Conservation (phyloP, 2,329 filamentous ascomycete species). For the Cladophialophora exuberans region DNA sequence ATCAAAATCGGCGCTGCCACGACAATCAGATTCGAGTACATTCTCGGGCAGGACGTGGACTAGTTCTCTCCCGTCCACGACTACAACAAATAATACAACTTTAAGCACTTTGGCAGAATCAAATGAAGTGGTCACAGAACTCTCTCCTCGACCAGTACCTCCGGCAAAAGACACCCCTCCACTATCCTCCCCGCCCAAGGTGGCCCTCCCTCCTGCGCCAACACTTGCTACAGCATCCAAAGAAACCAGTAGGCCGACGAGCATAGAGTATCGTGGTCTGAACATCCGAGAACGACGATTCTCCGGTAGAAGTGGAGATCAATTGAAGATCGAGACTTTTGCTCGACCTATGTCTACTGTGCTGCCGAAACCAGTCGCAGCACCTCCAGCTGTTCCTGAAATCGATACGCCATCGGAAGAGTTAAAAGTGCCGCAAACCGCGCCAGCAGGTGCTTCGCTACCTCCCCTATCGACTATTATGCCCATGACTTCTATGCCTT, state of each 20-base stretch:
- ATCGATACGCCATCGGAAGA: conserved; percentile 32
- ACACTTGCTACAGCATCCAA: conserved; percentile 33
- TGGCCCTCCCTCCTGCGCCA: conserved; percentile 21
- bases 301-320: conserved; percentile 77
- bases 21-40: conserved; percentile 74
- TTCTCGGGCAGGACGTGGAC: conserved; percentile 76
- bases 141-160: conserved; percentile 21
- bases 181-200: conserved; percentile 16
- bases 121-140: conserved; percentile 29
- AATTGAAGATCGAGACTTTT: conserved; percentile 84
- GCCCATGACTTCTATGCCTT: conserved; percentile 27
- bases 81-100: conserved; percentile 67
- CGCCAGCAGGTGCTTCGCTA: conserved; percentile 6
- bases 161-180: conserved; percentile 25
- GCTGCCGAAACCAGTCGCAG: conserved; percentile 34
- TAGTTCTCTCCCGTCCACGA: conserved; percentile 74
- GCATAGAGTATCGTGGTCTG: conserved; percentile 22
- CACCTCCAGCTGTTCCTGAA: conserved; percentile 37
- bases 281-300: conserved; percentile 71
- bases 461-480: conserved; percentile 26
- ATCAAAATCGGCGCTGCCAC: conserved; percentile 69
- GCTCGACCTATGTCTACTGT: conserved; percentile 23
- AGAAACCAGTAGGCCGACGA: conserved; percentile 25
- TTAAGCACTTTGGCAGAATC: conserved; percentile 75
- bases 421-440: conserved; percentile 8